Percentiles rank a stretch among this genome's conserved stretches.
Conservation (phyloP, 192 early-diverging fungal genomes). For the Linderina pennispora region DNA sequence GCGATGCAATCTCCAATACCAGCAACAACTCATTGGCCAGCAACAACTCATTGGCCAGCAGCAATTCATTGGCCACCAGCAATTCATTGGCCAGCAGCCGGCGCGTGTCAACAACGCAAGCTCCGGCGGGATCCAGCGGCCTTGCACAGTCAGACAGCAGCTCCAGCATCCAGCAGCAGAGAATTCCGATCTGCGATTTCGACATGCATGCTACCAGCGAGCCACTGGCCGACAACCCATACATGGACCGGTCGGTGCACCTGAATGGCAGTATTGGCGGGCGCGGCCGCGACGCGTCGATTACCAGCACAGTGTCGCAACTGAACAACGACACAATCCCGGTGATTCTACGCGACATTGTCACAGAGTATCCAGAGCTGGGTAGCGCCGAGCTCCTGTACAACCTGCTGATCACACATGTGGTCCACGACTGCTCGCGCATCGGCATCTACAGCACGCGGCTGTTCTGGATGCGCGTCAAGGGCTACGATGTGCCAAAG, state of each 20-base stretch:
- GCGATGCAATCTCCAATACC: too few relatives aligned
- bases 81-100: too few relatives aligned
- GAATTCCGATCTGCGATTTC: slow-evolving; percentile 1
- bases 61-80: too few relatives aligned
- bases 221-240: too few relatives aligned
- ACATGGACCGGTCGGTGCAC: too few relatives aligned
- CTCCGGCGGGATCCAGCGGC: too few relatives aligned
- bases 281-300: too few relatives aligned
- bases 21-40: too few relatives aligned
- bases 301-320: slow-evolving; percentile 20
- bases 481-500: slow-evolving; percentile 34
- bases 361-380: slow-evolving; percentile 38
- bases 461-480: slow-evolving; percentile 45
- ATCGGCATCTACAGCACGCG: slow-evolving; percentile 42
- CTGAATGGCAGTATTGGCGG: too few relatives aligned
- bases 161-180: background rate
- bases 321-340: slow-evolving; percentile 43
- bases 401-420: slow-evolving; percentile 45
- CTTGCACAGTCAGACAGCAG: slow-evolving; percentile 1
- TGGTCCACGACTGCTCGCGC: slow-evolving; percentile 45
- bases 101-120: too few relatives aligned
- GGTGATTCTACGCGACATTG: slow-evolving; percentile 27
- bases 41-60: too few relatives aligned
- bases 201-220: too few relatives aligned
- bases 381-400: slow-evolving; percentile 43